These are phyloP conservation scores for Ustilago loliicola DNA, from an alignment of 1,284 basidiomycete species.

Conservation along the genomic window DNA sequence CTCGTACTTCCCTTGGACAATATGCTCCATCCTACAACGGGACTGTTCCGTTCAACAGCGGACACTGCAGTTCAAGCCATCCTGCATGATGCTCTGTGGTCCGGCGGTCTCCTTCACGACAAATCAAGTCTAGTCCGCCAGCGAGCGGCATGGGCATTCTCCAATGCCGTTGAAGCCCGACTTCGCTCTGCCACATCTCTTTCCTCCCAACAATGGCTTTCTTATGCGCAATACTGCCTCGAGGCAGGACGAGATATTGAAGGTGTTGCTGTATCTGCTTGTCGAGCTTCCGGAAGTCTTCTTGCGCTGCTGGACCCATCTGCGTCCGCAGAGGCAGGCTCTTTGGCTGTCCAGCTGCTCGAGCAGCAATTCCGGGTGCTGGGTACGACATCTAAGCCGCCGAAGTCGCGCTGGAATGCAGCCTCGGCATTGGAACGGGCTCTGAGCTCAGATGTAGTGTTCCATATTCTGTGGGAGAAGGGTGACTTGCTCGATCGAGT, in stretches of 20 bases:
- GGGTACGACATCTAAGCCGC: constrained; percentile 32
- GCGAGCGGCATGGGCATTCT: constrained; percentile 39
- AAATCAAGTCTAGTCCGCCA: constrained; percentile 44
- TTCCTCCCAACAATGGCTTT: constrained; percentile 11
- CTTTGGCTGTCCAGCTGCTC: constrained; percentile 11
- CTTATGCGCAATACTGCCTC: constrained; percentile 27
- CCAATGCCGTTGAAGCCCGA: constrained; percentile 31
- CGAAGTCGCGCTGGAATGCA: constrained; percentile 48
- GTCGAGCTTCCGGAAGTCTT: constrained; percentile 29
- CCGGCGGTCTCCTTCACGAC: constrained; percentile 17
- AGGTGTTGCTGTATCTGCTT: constrained; percentile 39
- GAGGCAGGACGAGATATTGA: constrained; percentile 37
- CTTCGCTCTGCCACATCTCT: neutral
- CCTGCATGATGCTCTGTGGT: constrained; percentile 15
- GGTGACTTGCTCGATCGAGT: constrained; percentile 13
- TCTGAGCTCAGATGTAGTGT: constrained; percentile 15
- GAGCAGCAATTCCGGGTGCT: constrained; percentile 33
- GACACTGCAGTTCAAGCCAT: neutral
- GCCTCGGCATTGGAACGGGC: constrained; percentile 42
- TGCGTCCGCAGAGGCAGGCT: neutral
- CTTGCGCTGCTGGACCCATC: constrained; percentile 18
- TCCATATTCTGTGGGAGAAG: constrained; percentile 11
- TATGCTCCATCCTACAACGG: neutral
- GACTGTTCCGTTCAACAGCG: neutral
- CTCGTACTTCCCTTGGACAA: constrained; percentile 33